Percentiles rank a stretch among this genome's conserved stretches.
These are phyloP conservation scores for Dacryopinax primogenitus DNA, from an alignment of 768 basidiomycete species.

Conservation along the genomic window DNA sequence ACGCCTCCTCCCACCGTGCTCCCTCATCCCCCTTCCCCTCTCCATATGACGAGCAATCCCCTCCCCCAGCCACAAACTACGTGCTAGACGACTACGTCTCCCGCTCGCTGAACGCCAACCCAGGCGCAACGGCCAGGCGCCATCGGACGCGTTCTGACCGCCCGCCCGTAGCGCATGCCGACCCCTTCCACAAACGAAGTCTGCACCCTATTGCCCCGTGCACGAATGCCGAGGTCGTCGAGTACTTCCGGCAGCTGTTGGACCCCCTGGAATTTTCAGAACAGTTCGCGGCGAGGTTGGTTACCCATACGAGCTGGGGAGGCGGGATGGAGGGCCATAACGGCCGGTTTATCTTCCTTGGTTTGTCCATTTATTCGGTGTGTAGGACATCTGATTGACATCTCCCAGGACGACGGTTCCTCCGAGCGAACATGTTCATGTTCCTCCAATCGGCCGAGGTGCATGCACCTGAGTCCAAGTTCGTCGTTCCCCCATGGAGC, in stretches of 20 bases:
- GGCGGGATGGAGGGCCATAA: conserved; percentile 56
- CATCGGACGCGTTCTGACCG: not conserved
- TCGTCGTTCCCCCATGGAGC: conserved; percentile 18
- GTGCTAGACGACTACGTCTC: not conserved
- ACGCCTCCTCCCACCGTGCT: not conserved
- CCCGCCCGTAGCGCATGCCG: not conserved
- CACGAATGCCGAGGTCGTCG: conserved; percentile 29
- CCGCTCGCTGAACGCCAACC: not conserved
- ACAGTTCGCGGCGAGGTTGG: conserved; percentile 55
- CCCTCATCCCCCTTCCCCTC: not conserved
- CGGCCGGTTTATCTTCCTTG: conserved; percentile 56
- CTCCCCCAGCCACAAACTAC: not conserved
- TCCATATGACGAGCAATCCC: not conserved
- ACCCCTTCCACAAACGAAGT: not conserved
- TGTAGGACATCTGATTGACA: not conserved
- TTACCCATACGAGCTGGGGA: conserved; percentile 68
- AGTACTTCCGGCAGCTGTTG: conserved; percentile 35
- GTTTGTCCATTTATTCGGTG: conserved; percentile 31
- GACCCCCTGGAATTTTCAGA: conserved; percentile 53
- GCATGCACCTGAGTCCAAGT: conserved; percentile 18
- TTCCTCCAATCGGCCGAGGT: conserved; percentile 43
- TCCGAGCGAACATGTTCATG: conserved; percentile 61
- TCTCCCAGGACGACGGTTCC: conserved; percentile 54
- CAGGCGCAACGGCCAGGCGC: not conserved
- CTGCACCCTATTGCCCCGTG: conserved; percentile 1